A percentile compares a stretch with the other conserved stretches of the same genome.
These are phyloP conservation scores for Pelagomonas calceolata DNA, from an alignment of 108 stramenopile genomes.

Conservation along the genomic window DNA sequence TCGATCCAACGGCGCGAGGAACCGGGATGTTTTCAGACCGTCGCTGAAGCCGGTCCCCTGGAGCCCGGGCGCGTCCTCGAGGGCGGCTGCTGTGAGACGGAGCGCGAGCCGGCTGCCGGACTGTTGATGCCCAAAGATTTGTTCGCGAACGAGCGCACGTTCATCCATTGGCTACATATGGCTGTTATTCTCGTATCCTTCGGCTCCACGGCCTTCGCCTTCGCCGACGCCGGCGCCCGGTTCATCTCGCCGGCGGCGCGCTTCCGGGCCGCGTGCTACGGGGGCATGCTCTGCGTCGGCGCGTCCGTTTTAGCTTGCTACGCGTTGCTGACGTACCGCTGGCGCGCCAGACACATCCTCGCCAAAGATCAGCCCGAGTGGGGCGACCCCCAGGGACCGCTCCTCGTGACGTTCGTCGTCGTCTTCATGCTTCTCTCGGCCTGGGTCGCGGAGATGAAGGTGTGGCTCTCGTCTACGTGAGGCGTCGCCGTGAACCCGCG, in stretches of 20 bases:
- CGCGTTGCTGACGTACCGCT: constrained; percentile 64
- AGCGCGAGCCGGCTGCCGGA: no score
- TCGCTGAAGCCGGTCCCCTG: no score
- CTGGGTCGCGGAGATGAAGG: background rate
- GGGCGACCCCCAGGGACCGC: constrained; percentile 75
- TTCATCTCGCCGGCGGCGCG: no score
- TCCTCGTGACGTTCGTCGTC: constrained; percentile 51
- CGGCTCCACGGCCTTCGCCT: constrained; percentile 58
- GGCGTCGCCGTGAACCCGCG: no score
- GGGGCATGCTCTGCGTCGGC: constrained; percentile 56
- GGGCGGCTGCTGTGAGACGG: no score
- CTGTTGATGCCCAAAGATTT: constrained; percentile 94
- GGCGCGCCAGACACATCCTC: constrained; percentile 68
- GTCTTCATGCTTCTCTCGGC: constrained; percentile 1
- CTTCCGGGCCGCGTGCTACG: constrained; percentile 60
- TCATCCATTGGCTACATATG: constrained; percentile 81
- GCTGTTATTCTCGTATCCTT: constrained; percentile 66
- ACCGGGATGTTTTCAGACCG: no score
- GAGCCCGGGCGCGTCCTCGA: no score
- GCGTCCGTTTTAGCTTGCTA: constrained; percentile 49
- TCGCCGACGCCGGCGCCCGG: constrained; percentile 39
- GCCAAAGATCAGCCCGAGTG: constrained; percentile 70
- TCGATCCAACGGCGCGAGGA: no score
- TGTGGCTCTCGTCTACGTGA: no score
- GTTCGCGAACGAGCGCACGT: constrained; percentile 95